phyloP scores from a whole-genome alignment of 2,329 filamentous ascomycete species.

The Gnomoniopsis sp. region DNA sequence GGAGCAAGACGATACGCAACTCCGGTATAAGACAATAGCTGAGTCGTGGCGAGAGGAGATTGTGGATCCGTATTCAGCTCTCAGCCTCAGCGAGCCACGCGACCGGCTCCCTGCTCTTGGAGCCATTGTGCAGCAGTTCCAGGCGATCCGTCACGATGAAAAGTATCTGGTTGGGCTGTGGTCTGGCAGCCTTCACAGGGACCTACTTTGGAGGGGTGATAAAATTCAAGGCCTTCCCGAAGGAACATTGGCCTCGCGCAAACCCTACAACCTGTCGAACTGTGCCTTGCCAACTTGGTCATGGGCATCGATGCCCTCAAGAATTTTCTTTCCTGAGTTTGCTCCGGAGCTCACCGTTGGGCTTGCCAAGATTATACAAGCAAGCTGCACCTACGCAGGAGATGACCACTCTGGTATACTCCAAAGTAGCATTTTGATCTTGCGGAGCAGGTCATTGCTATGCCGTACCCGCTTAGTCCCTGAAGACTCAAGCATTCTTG shows the following conservation, averaged over 20 bases:
- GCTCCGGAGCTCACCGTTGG: neutral
- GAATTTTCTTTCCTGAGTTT: too few relatives aligned
- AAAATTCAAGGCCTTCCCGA: too few relatives aligned
- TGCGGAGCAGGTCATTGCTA: neutral
- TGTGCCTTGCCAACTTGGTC: neutral
- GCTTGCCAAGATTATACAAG: neutral
- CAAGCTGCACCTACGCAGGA: neutral
- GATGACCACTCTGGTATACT: neutral
- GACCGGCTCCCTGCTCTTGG: neutral
- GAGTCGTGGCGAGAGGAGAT: too few relatives aligned
- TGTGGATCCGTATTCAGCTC: neutral
- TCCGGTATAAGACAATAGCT: too few relatives aligned
- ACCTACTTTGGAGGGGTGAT: too few relatives aligned
- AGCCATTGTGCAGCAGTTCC: neutral
- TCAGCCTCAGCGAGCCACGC: neutral
- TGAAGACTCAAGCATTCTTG: too few relatives aligned
- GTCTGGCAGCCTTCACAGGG: too few relatives aligned
- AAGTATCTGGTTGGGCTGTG: neutral
- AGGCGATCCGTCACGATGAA: neutral
- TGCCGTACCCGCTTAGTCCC: too few relatives aligned
- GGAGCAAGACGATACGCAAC: too few relatives aligned
- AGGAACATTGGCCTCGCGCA: neutral
- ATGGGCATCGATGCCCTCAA: neutral
- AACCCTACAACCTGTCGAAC: too few relatives aligned
- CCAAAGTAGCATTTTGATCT: neutral